phyloP scores from a whole-genome alignment of 1,284 basidiomycete genomes.

The Ceratobasidium sp. region DNA sequence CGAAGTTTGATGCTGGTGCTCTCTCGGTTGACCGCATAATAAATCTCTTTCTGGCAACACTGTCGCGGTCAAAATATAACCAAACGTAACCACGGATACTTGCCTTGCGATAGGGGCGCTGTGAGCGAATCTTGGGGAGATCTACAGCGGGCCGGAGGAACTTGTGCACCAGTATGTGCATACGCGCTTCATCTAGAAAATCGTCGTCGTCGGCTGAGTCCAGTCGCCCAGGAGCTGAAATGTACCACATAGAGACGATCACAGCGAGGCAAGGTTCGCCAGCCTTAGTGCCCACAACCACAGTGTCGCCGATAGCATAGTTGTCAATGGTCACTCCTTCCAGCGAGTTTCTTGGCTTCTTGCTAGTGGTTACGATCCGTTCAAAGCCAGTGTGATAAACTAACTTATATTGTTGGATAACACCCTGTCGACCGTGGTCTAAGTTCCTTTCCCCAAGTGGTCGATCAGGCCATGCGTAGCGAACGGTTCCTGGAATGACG shows the following conservation, averaged over 20 bases:
- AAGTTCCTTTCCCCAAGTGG: constrained; percentile 16
- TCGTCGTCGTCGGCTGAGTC: constrained; percentile 34
- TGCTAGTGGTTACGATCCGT: constrained; percentile 26
- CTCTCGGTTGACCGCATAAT: constrained; percentile 41
- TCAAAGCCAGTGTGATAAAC: constrained; percentile 39
- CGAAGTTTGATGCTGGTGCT: constrained; percentile 28
- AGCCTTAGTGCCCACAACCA: constrained; percentile 40
- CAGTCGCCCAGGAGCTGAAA: constrained; percentile 2
- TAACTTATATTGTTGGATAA: constrained; percentile 1
- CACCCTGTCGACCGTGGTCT: constrained; percentile 17
- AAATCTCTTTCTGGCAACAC: constrained; percentile 42
- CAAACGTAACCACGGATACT: not conserved
- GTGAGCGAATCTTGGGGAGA: constrained; percentile 41
- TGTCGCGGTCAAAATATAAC: constrained; percentile 1
- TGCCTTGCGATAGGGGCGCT: constrained; percentile 40
- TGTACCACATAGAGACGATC: constrained; percentile 43
- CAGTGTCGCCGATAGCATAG: constrained; percentile 43
- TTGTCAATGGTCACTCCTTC: constrained; percentile 33
- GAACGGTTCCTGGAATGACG: constrained; percentile 15
- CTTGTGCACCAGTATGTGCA: constrained; percentile 41
- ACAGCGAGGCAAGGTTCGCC: constrained; percentile 41
- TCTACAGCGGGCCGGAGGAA: constrained; percentile 42
- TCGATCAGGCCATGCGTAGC: constrained; percentile 35
- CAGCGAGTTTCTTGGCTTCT: constrained; percentile 20
- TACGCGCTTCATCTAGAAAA: constrained; percentile 26